Base-by-base conservation (phyloP, 1,284 basidiomycete genomes). In the Rhodotorula sp. region DNA sequence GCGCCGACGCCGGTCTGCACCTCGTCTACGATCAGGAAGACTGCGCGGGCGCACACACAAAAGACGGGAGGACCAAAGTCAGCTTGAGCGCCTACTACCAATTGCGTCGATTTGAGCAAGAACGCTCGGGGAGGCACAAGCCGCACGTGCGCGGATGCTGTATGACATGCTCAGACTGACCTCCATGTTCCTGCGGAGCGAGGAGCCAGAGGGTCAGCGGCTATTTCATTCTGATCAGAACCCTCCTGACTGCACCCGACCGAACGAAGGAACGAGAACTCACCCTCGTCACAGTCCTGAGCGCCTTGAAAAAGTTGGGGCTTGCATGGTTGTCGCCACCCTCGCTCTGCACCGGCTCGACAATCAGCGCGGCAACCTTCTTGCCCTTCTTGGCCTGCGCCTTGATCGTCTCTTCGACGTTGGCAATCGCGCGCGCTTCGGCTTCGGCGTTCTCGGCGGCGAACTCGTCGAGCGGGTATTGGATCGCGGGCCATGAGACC, bases 291-390 rank as follows among this genome's bases (percentile, higher is more conserved):
- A 85, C 78, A 21, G 81, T 80, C 49, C 84, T 79, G 26, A 86
- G 79, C 18, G 79, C 80, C 60, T 81, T 81, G 83, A 86, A 86
- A 80, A 85, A 86, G 49, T 77, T 72, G 23, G 82, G 80, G 14
- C 83, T 83, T 16, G 85, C 85, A 77, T 86, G 85, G 70, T 83
- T 82, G 80, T 86, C 85, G 16, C 85, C 85, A 16, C 85, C 85
- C 77, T 85, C 85, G n/a, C 83, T 83, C 66, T 84, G 82, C 71
- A 86, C 83, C 19, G 85, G 85, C 78, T 86, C 85, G 70, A 86
- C 83, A 70, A 86, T 85, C 56, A 86, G 79, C 0, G 85, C 85
- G 1, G 85, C 85, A 49, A 86, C 82, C 1, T 84, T 69, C 1
- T 84, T 69, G 80, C 80, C 49, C 73, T 78, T 79, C 60, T 78